Base-by-base conservation (phyloP, 805 yeast species). In the Metschnikowia borealis region DNA sequence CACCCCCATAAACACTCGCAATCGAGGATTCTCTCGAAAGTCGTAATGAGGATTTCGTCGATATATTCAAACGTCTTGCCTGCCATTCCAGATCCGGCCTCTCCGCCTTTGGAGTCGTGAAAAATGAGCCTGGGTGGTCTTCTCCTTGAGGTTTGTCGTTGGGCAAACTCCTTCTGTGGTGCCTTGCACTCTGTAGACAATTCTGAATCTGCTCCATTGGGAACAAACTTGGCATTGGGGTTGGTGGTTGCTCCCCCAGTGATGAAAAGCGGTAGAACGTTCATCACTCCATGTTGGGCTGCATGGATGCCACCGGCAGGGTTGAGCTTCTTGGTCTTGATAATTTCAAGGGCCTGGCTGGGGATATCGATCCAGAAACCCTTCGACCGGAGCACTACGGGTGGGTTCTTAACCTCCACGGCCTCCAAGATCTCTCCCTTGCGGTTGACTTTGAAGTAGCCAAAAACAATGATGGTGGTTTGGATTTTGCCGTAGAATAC, bases 291-390 rank as follows among this genome's bases (percentile, higher is more conserved):
- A 71, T 94, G 99, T 56, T 90, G 92, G 0, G 96, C 96, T 1
- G 95, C 97, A 69, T 94, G 99, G n/a, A 94, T 88, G 0, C 94
- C 96, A 5, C 88, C 99, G 0, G 98, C 92, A 1, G 84, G 70
- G 50, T 80, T 86, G 41, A 94, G 68, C 1, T 72, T 59, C 56
- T 89, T 89, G 3, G 63, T 65, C 3, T 73, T 68, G 32, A 92
- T 73, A 2, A 82, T 53, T 1, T 82, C 82, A 13, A 91, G 61
- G 0, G 89, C 87, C n/a, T 61, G 60, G 3, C 66, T 62, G 0
- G 97, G 96, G 1, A 94, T 77, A 64, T 94, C 96, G 6, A 94
- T 78, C 98, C 98, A 94, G 34, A 92, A 74, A 0, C 99, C 99
- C 54, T 86, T 85, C 0, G 95, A 82, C 34, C 73, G 65, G 37